phyloP scores from a whole-genome alignment of 176 grass and related monocot genomes.

The Pharus latifolius region DNA sequence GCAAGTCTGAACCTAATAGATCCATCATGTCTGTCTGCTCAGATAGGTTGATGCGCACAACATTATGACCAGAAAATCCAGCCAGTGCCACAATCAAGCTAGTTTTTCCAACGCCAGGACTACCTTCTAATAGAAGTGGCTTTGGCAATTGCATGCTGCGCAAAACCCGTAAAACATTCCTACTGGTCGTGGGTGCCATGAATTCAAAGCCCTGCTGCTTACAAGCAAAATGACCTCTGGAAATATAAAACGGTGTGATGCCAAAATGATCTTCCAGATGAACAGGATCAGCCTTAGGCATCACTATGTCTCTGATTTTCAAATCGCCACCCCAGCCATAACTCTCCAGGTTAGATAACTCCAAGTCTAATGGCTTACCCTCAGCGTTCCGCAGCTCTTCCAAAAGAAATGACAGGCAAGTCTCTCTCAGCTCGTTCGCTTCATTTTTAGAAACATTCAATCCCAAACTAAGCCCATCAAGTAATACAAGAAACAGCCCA shows the following conservation, averaged over 20 bases:
- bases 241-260: constrained; percentile 68
- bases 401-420: constrained; percentile 52
- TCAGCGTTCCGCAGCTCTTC: constrained; percentile 54
- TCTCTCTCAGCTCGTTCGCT: constrained; percentile 50
- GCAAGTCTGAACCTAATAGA: constrained; percentile 90
- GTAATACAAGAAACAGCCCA: constrained; percentile 80
- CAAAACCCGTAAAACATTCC: constrained; percentile 79
- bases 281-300: constrained; percentile 11
- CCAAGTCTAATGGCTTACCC: constrained; percentile 17
- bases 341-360: constrained; percentile 38
- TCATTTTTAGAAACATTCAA: constrained; percentile 52
- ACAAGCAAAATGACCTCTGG: constrained; percentile 49
- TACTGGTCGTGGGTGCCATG: constrained; percentile 67
- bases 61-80: constrained; percentile 66
- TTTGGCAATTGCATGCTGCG: constrained; percentile 88
- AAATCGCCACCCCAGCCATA: constrained; percentile 76
- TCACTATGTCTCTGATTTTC: constrained; percentile 17
- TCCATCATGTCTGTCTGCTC: constrained; percentile 99
- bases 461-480: constrained; percentile 88
- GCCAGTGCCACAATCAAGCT: constrained; percentile 80
- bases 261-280: constrained; percentile 48
- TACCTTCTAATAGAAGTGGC: constrained; percentile 94
- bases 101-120: constrained; percentile 94
- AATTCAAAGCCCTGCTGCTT: constrained; percentile 58
- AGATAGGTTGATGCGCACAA: constrained; percentile 90